Evolutionary conservation across 768 basidiomycete species (phyloP).

Genomic region (Russula vinacea): DNA sequence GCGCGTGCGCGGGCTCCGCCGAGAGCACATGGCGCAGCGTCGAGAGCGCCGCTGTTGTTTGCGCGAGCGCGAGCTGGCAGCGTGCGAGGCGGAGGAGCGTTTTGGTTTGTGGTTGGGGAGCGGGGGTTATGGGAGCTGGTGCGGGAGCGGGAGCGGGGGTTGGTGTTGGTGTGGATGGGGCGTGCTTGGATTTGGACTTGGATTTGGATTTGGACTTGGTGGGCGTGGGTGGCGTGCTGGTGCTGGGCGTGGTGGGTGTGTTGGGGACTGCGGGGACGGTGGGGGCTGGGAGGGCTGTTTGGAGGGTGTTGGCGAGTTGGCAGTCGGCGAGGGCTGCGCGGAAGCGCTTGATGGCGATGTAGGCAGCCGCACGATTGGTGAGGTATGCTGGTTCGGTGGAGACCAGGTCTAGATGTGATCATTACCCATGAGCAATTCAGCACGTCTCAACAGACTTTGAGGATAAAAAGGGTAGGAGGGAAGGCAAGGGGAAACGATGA

Average conservation of each 20-base stretch:
- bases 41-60: conserved; percentile 61
- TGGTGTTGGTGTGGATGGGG: too few species aligned
- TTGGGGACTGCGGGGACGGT: not conserved
- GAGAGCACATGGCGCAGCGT: conserved; percentile 57
- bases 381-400: conserved; percentile 65
- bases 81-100: conserved; percentile 79
- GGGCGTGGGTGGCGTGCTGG: not conserved
- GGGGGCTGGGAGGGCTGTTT: conserved; percentile 38
- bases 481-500: not conserved
- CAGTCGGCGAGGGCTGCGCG: conserved; percentile 73
- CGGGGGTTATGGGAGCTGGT: not conserved
- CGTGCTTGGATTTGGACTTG: too few species aligned
- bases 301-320: conserved; percentile 65
- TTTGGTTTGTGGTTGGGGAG: conserved; percentile 48
- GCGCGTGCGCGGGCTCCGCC: conserved; percentile 8
- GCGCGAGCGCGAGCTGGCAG: conserved; percentile 79
- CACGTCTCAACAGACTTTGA: not conserved
- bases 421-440: not conserved
- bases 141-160: not conserved
- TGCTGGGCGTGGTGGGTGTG: not conserved
- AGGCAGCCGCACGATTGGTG: conserved; percentile 83
- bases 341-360: conserved; percentile 79
- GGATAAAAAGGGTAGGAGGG: not conserved
- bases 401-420: conserved; percentile 31
- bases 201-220: not conserved